Evolutionary conservation across 345 rosid genomes (phyloP), one percentile per base, ranked within the genome.

Genomic region (Euclidium syriacum): DNA sequence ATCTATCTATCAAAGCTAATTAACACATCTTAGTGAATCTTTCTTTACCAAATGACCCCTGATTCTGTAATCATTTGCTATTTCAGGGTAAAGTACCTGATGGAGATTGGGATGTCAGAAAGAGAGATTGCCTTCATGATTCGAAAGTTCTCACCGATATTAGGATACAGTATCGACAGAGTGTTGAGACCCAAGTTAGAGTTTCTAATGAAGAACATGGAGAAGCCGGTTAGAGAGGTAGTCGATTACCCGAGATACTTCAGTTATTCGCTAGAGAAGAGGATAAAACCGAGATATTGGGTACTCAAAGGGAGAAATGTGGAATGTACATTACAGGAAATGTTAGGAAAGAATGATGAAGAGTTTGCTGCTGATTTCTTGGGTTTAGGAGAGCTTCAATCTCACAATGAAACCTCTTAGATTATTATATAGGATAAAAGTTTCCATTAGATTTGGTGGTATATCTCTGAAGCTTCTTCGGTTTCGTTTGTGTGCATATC

Each of bases 261-360:
- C 39, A 92, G 98, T 67, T 86, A 85, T 63, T 88, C 95, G 6
- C 43, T 92, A 62, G 98, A 92, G 68, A 81, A 82, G 84, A 88
- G 76, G 76, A 92, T 92, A 73, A 86, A 80, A 58, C 96, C 96
- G 47, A 70, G 98, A 71, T 86, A 74, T 72, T 80, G 84, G 86
- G 77, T 82, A 40, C 75, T 88, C 0, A 85, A 77, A 73, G 83
- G 77, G 27, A 79, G 73, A 75, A 83, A 79, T 27, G 46, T 85
- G 23, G 79, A 83, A 17, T 85, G 80, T 53, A 83, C 86, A 75
- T 80, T 86, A 73, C 73, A 86, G 47, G 96, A 86, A 3, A 87
- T 89, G 95, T 77, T 88, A 41, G 79, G 79, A 29, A 88, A 82
- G 73, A 92, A 83, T 36, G 89, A 88, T 17, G 94, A 86, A 62